Conservation (phyloP, 2,329 filamentous ascomycete species). For the Pestalotiopsis sp. region DNA sequence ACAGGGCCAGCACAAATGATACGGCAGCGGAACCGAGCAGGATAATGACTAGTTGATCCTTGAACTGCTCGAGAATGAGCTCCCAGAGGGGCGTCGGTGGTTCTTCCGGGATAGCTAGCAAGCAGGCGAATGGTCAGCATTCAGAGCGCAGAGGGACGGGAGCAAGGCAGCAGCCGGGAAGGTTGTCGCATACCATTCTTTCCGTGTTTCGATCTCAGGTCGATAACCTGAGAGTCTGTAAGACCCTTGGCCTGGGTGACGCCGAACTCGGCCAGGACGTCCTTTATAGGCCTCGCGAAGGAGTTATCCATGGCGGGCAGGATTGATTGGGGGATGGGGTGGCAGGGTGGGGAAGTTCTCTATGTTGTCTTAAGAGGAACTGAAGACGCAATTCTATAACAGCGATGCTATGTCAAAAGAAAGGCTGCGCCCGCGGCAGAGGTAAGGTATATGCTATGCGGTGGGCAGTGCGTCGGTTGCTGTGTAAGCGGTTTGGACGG, state of each 20-base stretch:
- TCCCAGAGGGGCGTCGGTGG: slow-evolving; percentile 96
- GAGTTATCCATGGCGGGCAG: slow-evolving; percentile 60
- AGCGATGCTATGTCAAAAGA: background rate
- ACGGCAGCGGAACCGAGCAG: slow-evolving; percentile 89
- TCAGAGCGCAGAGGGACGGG: background rate
- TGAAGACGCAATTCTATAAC: slow-evolving; percentile 6
- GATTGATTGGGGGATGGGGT: slow-evolving; percentile 16
- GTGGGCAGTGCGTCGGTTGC: background rate
- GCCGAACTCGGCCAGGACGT: slow-evolving; percentile 61
- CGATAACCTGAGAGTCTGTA: slow-evolving; percentile 58
- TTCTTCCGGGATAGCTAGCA: slow-evolving; percentile 73
- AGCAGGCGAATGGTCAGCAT: slow-evolving; percentile 10
- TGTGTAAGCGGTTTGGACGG: background rate
- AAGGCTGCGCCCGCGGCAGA: background rate
- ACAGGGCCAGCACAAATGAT: slow-evolving; percentile 89
- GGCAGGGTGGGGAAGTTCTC: background rate
- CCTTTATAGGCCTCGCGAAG: slow-evolving; percentile 58
- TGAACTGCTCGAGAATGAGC: slow-evolving; percentile 97
- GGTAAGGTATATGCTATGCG: background rate
- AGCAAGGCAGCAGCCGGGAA: background rate
- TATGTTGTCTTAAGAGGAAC: slow-evolving; percentile 19
- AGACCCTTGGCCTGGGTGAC: slow-evolving; percentile 60
- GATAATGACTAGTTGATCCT: slow-evolving; percentile 97
- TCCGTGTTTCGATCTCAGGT: slow-evolving; percentile 61
- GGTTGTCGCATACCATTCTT: slow-evolving; percentile 61